These are phyloP conservation scores for Hypoxylon crocopeplum DNA, from an alignment of 495 filamentous ascomycete genomes.

Conservation along the genomic window DNA sequence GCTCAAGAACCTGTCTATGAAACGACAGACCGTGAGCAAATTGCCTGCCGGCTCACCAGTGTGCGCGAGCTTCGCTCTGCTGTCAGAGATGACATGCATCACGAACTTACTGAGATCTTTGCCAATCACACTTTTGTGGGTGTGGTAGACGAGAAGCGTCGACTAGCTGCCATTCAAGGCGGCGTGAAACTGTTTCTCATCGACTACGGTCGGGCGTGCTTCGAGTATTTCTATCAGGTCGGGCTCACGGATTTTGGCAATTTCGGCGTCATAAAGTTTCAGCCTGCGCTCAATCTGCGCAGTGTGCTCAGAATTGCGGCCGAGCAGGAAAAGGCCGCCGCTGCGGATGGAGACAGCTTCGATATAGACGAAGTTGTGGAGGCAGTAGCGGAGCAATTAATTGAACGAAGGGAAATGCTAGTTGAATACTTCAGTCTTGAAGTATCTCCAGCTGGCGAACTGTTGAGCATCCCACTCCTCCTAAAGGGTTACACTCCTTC, in stretches of 20 bases:
- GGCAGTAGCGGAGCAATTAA: constrained; percentile 63
- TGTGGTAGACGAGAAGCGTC: constrained; percentile 83
- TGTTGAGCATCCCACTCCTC: constrained; percentile 81
- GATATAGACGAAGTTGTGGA: constrained; percentile 72
- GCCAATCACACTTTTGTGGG: constrained; percentile 93
- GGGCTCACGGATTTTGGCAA: constrained; percentile 97
- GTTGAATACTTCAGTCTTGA: constrained; percentile 90
- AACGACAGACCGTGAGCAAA: constrained; percentile 69
- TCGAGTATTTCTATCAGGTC: constrained; percentile 96
- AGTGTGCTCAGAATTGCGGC: constrained; percentile 77
- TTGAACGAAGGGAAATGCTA: constrained; percentile 84
- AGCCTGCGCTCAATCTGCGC: constrained; percentile 72
- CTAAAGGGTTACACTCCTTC: constrained; percentile 88
- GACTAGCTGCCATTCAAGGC: constrained; percentile 89
- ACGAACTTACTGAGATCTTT: constrained; percentile 86
- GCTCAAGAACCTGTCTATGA: constrained; percentile 69
- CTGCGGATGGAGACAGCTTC: constrained; percentile 59
- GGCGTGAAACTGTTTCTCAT: constrained; percentile 93
- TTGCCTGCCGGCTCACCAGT: constrained; percentile 73
- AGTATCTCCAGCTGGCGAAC: constrained; percentile 77
- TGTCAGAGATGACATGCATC: constrained; percentile 87
- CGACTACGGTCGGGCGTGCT: constrained; percentile 88
- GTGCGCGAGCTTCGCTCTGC: constrained; percentile 80
- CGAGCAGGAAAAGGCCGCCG: constrained; percentile 64
- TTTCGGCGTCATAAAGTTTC: constrained; percentile 84